Evolutionary conservation across 179 eudicot species (phyloP), one percentile per base, ranked within the genome.

Genomic region (Carnegiea gigantea): DNA sequence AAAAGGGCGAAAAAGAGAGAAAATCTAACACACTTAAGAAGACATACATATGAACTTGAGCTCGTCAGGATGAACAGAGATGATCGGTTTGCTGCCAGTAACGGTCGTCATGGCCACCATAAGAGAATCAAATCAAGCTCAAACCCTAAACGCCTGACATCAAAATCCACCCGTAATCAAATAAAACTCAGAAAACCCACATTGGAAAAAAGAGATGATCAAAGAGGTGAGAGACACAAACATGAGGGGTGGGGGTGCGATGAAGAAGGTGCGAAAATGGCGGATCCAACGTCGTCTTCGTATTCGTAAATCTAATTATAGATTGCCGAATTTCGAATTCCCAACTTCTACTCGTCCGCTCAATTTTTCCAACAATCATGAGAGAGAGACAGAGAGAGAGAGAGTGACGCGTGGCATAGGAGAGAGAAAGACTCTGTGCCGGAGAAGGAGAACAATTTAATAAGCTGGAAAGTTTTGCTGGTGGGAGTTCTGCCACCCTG

Each of bases 1-100:
- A 44, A 76, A 18, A 53, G 44, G 68, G 9, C 2, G 33, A 18
- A 30, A 60, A 17, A 46, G 49, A 40, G n/a, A 20, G 8, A 6
- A 60, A 62, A 11, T 1, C 2, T 62, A 3, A 30, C 26, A 44
- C 0, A 64, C n/a, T 14, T 8, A 40, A 26, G 14, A 1, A 2
- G 3, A 89, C 96, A 85, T 76, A 83, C 88, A 73, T 30, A 70
- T 28, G 73, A 92, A 92, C 75, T 77, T 89, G 88, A 92, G 92
- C 76, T 92, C 96, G 7, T 91, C 91, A 14, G 96, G 96, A 23
- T 88, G 86, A 82, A 92, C 88, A 74, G 90, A 84, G 78, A 92
- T 87, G 84, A 90, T 86, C 44, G 88, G 91, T 73, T 86, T 86
- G 62, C 64, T 40, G 10, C 78, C 23, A 48, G 79, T 54, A 71